Evolutionary conservation across 2,329 filamentous ascomycete genomes (phyloP), one percentile per base, ranked within the genome.

Genomic region (Paradendryphiella salina): DNA sequence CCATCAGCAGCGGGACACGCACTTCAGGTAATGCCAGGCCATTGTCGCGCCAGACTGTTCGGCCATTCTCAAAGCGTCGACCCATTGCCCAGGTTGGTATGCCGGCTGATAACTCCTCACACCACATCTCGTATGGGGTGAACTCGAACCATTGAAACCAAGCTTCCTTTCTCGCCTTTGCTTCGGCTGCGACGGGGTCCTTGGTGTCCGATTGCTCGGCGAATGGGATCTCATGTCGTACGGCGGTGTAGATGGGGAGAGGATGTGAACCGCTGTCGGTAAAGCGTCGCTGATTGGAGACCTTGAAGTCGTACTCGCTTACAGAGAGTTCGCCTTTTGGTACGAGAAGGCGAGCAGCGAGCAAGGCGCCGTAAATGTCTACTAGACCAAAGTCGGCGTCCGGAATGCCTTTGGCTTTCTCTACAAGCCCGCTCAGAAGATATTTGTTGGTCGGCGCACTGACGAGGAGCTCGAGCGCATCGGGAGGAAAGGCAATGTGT

Each of bases 81-180:
- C 94, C 94, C 52, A 97, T 78, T 5, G 91, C 89, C 91, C 93
- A 99, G 0, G 90, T 96, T 0, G 94, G 94, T 54, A 99, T 96
- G 3, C 94, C 93, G 2, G 93, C 91, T 18, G 82, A 82, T 42
- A 96, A 86, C 66, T 96, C 93, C 72, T 97, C 93, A 62, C 91
- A 96, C 73, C 94, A 96, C 69, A 96, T 87, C 70, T 97, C 93
- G 66, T 95, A 96, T 0, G 93, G 93, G 0, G 90, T 95, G 64
- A 75, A 75, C 67, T 99, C 94, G 61, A 94, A 96, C 93, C 94
- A 97, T 65, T 99, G 93, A 64, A 97, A 99, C 89, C 92, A 97
- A 2, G 90, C 82, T 65, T 95, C 88, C 52, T 80, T 75, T 46
- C 73, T 75, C 3, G 80, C 78, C 50, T 79, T 76, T 31, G 73